Conservation (phyloP, 108 stramenopile species). For the Skeletonema costatum region DNA sequence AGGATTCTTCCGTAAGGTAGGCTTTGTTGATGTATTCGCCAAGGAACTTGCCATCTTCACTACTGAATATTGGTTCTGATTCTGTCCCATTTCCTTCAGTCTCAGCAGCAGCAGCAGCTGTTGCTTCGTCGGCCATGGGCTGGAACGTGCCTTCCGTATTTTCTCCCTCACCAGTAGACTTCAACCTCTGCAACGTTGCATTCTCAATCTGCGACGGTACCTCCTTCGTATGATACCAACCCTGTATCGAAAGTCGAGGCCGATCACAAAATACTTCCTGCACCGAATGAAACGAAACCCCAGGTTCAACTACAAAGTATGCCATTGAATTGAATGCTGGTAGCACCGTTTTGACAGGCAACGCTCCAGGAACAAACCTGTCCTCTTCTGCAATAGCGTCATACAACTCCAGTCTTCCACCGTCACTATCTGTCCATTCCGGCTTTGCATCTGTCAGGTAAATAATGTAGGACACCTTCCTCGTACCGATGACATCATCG, state of each 20-base stretch:
- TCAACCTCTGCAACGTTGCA: conserved; percentile 78
- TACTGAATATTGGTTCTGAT: conserved; percentile 33
- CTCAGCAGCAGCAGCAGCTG: conserved; percentile 2
- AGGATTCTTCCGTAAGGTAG: conserved; percentile 60
- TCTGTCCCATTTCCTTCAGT: neutral
- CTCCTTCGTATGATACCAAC: conserved; percentile 85
- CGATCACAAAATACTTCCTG: conserved; percentile 95
- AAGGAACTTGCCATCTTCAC: conserved; percentile 63
- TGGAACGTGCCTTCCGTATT: conserved; percentile 44
- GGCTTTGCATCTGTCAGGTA: conserved; percentile 89
- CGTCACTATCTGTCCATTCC: conserved; percentile 81
- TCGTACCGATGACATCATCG: conserved; percentile 96
- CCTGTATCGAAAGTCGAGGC: conserved; percentile 89
- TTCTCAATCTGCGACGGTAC: conserved; percentile 58
- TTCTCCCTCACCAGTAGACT: conserved; percentile 47
- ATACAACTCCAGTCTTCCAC: conserved; percentile 93
- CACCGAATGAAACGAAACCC: conserved; percentile 92
- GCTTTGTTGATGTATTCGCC: conserved; percentile 63
- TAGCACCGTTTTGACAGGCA: conserved; percentile 70
- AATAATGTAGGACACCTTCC: conserved; percentile 92
- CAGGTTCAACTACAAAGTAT: conserved; percentile 91
- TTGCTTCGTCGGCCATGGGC: conserved; percentile 4
- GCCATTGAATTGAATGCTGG: conserved; percentile 92
- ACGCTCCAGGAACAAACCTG: conserved; percentile 50
- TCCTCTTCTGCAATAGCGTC: conserved; percentile 40